phyloP scores from a whole-genome alignment of 1,284 basidiomycete genomes.

The Gymnopus androsaceus region DNA sequence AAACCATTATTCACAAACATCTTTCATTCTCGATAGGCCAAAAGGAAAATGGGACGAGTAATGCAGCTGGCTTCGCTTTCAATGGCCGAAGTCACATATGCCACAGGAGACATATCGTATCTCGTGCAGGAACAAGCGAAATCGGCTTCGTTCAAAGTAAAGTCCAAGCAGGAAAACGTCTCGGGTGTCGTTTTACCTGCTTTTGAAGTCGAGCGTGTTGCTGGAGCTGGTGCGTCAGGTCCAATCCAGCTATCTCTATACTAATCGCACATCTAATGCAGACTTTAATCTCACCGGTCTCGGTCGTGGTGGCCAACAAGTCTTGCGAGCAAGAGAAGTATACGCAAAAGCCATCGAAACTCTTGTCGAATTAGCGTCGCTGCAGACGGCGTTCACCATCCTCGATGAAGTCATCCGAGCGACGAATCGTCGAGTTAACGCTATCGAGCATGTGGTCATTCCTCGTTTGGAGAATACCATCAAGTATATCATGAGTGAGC shows the following conservation, averaged over 20 bases:
- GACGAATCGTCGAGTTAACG: constrained; percentile 97
- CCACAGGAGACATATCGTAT: constrained; percentile 96
- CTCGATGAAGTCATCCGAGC: constrained; percentile 98
- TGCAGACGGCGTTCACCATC: constrained; percentile 98
- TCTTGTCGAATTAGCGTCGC: constrained; percentile 93
- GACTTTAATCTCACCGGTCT: constrained; percentile 99
- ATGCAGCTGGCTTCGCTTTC: constrained; percentile 99
- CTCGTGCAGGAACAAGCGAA: constrained; percentile 91
- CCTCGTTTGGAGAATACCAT: constrained; percentile 96
- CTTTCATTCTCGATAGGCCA: constrained; percentile 62
- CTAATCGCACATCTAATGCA: constrained; percentile 33
- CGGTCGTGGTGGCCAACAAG: constrained; percentile 95
- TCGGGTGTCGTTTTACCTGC: constrained; percentile 96
- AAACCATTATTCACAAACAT: not conserved
- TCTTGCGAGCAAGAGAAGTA: constrained; percentile 90
- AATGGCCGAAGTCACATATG: constrained; percentile 97
- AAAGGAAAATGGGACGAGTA: constrained; percentile 97
- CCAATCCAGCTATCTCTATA: not conserved
- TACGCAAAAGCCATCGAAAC: constrained; percentile 98
- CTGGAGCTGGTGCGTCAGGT: constrained; percentile 68
- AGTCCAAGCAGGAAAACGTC: constrained; percentile 97
- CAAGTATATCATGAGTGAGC: constrained; percentile 92
- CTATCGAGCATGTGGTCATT: constrained; percentile 97
- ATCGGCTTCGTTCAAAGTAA: constrained; percentile 90
- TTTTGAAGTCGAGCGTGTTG: constrained; percentile 87